Base-by-base conservation (phyloP, 345 rosid species). In the Ceriops zippeliana region DNA sequence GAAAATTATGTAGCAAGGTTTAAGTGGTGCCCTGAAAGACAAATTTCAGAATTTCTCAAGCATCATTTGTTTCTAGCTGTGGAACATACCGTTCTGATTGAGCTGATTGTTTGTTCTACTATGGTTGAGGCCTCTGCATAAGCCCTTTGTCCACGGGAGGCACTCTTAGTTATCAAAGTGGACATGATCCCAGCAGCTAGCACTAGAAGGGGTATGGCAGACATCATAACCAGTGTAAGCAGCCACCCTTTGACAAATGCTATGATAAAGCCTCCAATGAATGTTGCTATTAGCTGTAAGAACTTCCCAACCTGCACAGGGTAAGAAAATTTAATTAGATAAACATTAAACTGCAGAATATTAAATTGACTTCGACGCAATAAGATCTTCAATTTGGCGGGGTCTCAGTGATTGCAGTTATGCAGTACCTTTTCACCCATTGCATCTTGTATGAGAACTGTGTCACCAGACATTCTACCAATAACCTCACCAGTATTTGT, bases 361-460 rank as follows among this genome's bases (percentile, higher is more conserved):
- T 42, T 17, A 15, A 42, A 42, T 42, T 42, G 16, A 42, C 2
- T 42, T 19, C 62, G 38, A 6, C 0, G 46, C n/a, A 6, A 4
- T 28, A 42, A 42, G 49, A 42, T 26, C 32, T n/a, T 35, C 38
- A 42, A 10, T n/a, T 30, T 5, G 52, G 20, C 0, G 49, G 52
- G 8, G 19, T 19, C 20, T 4, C 21, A 15, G 5, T 17, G 24
- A 37, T 8, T 70, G 52, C 38, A 59, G 56, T n/a, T 58, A 7
- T 28, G 30, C 3, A 53, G 4, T 73, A 82, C 83, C 86, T 79
- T 82, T 72, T 82, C 86, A 26, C 86, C 86, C 79, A 82, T 79
- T 51, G 83, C 86, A 16, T 75, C 81, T 74, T 79, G 86, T 38
- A 79, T 82, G 21, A 79, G 80, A 69, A 79, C 65, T 9, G 83